A percentile compares a stretch with the other conserved stretches of the same genome.
Conservation (phyloP, 2,329 filamentous ascomycete genomes). For the Pezicula neosporulosa region DNA sequence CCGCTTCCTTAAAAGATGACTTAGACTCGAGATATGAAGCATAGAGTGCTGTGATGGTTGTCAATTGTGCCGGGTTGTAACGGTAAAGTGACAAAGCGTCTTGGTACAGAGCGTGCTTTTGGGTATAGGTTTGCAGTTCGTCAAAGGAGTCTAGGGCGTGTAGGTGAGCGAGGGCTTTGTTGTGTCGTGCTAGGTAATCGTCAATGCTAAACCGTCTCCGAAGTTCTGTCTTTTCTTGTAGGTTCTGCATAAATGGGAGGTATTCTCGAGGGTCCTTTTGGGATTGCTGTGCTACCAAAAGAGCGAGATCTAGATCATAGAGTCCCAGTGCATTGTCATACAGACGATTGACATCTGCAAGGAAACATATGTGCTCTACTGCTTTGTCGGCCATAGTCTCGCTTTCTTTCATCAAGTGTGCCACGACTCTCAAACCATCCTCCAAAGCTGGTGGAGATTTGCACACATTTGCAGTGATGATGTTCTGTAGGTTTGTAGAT, state of each 20-base stretch:
- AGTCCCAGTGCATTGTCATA: slow-evolving; percentile 88
- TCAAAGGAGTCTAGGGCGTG: slow-evolving; percentile 71
- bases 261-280: slow-evolving; percentile 96
- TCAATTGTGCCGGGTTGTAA: slow-evolving; percentile 68
- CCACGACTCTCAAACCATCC: slow-evolving; percentile 76
- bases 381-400: slow-evolving; percentile 77
- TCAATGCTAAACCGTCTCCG: slow-evolving; percentile 83
- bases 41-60: slow-evolving; percentile 71
- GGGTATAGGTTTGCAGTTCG: slow-evolving; percentile 73
- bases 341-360: slow-evolving; percentile 87
- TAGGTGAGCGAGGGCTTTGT: slow-evolving; percentile 76
- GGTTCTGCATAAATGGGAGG: slow-evolving; percentile 84
- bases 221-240: slow-evolving; percentile 70
- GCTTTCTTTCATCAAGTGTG: slow-evolving; percentile 65
- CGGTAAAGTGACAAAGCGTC: slow-evolving; percentile 78
- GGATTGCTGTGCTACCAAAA: slow-evolving; percentile 91
- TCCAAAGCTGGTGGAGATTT: slow-evolving; percentile 89
- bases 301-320: slow-evolving; percentile 85
- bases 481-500: slow-evolving; percentile 74
- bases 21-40: slow-evolving; percentile 71
- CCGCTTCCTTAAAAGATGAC: slow-evolving; percentile 81
- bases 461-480: slow-evolving; percentile 92
- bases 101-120: slow-evolving; percentile 76
- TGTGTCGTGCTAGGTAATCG: slow-evolving; percentile 73
- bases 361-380: slow-evolving; percentile 95